A percentile compares a stretch with the other conserved stretches of the same genome.
These are phyloP conservation scores for Vanrija sp. DNA, from an alignment of 1,284 basidiomycete genomes.

Conservation along the genomic window DNA sequence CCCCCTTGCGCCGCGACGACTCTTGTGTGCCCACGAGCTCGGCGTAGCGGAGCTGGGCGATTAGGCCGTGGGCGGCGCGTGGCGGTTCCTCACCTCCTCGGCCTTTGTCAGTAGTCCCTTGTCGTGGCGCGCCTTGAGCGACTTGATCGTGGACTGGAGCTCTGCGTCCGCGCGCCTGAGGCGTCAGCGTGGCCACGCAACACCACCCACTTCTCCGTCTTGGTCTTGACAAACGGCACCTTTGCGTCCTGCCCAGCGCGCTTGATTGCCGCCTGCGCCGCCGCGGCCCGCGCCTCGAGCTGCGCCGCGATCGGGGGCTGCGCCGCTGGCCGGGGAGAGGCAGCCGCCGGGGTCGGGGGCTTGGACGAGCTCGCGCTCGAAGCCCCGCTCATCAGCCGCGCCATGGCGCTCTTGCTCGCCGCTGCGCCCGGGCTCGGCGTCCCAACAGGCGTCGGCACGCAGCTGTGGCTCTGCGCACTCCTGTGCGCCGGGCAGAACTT, in stretches of 20 bases:
- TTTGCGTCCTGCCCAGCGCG: slow-evolving; percentile 46
- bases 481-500: slow-evolving; percentile 43
- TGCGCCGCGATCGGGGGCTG: slow-evolving; percentile 3
- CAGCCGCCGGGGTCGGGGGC: slow-evolving; percentile 4
- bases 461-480: slow-evolving; percentile 31
- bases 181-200: neutral
- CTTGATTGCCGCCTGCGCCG: slow-evolving; percentile 41
- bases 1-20: slow-evolving; percentile 24
- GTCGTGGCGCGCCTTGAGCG: slow-evolving; percentile 44
- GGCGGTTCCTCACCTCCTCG: slow-evolving; percentile 45
- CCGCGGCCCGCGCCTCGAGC: slow-evolving; percentile 39
- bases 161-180: slow-evolving; percentile 41
- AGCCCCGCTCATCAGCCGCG: slow-evolving; percentile 20
- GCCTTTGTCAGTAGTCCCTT: slow-evolving; percentile 46
- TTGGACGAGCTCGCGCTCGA: slow-evolving; percentile 7
- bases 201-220: slow-evolving; percentile 36
- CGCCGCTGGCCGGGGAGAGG: neutral
- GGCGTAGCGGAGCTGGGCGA: slow-evolving; percentile 41
- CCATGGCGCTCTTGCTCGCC: slow-evolving; percentile 27
- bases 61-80: neutral
- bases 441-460: slow-evolving; percentile 20
- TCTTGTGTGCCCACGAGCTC: slow-evolving; percentile 43
- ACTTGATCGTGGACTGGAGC: slow-evolving; percentile 37
- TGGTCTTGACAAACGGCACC: slow-evolving; percentile 45
- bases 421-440: slow-evolving; percentile 3